These are phyloP conservation scores for Phytophthora sp. DNA, from an alignment of 352 stramenopile species.

Conservation along the genomic window DNA sequence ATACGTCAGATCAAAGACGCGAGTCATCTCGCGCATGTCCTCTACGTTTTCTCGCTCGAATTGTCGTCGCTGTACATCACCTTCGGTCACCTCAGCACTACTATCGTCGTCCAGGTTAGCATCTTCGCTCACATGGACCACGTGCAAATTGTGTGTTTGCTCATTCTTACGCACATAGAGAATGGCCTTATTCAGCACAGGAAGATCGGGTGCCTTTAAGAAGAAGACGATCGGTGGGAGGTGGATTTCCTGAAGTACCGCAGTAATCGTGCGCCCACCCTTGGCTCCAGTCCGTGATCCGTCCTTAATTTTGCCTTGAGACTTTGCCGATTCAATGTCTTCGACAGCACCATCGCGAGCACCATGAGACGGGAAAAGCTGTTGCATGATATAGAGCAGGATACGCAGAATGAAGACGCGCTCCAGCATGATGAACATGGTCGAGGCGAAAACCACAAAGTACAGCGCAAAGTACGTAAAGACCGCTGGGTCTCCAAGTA, in stretches of 20 bases:
- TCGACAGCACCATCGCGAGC: constrained; percentile 29
- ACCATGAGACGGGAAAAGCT: constrained; percentile 59
- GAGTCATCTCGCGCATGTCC: constrained; percentile 79
- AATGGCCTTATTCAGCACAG: constrained; percentile 94
- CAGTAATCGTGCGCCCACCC: constrained; percentile 71
- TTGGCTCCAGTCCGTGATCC: constrained; percentile 56
- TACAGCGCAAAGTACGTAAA: constrained; percentile 88
- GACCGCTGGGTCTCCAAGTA: constrained; percentile 74
- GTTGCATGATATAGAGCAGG: constrained; percentile 69
- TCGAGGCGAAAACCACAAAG: constrained; percentile 66
- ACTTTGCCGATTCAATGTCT: constrained; percentile 30
- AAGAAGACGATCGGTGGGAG: constrained; percentile 92
- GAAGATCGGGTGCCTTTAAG: constrained; percentile 86
- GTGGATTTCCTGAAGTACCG: constrained; percentile 70
- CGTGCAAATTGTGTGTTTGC: constrained; percentile 90
- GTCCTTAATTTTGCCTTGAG: constrained; percentile 29
- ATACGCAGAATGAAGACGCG: constrained; percentile 80
- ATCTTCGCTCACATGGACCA: constrained; percentile 85
- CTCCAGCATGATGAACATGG: constrained; percentile 86
- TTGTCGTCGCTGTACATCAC: constrained; percentile 41
- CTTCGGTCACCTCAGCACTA: constrained; percentile 46
- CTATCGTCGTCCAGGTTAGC: constrained; percentile 32
- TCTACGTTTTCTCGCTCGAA: constrained; percentile 49
- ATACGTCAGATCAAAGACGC: constrained; percentile 91
- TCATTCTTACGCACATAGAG: constrained; percentile 94